Conservation (phyloP, 2,329 filamentous ascomycete genomes). For the Botrytis fragariae region DNA sequence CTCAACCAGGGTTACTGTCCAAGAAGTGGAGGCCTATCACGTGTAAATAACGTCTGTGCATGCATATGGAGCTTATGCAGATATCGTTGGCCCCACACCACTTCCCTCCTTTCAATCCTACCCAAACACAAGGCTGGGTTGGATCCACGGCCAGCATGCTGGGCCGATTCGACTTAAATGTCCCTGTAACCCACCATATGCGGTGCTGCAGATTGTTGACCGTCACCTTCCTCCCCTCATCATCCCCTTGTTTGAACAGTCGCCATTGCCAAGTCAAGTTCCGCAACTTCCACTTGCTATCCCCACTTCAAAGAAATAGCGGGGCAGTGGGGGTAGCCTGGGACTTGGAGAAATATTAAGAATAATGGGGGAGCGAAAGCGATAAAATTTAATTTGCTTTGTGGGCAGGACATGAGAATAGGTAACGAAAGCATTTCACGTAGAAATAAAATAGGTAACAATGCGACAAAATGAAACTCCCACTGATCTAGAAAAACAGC, state of each 20-base stretch:
- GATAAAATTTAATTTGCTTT: background rate
- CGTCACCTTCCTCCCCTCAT: background rate
- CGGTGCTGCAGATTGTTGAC: background rate
- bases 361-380: background rate
- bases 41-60: background rate
- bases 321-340: background rate
- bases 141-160: background rate
- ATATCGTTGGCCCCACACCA: background rate
- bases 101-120: background rate
- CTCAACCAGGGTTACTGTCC: background rate
- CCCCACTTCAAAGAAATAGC: background rate
- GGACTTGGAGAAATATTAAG: background rate
- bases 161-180: background rate
- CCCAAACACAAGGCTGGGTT: background rate
- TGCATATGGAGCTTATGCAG: background rate
- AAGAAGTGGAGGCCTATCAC: background rate
- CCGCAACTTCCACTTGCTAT: background rate
- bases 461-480: background rate
- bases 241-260: background rate
- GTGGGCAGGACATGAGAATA: background rate
- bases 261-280: background rate
- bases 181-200: background rate
- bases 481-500: background rate
- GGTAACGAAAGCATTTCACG: background rate
- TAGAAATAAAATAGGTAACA: background rate